These are phyloP conservation scores for Hawksworthiomyces lignivorus DNA, from an alignment of 2,329 filamentous ascomycete genomes.

Conservation along the genomic window DNA sequence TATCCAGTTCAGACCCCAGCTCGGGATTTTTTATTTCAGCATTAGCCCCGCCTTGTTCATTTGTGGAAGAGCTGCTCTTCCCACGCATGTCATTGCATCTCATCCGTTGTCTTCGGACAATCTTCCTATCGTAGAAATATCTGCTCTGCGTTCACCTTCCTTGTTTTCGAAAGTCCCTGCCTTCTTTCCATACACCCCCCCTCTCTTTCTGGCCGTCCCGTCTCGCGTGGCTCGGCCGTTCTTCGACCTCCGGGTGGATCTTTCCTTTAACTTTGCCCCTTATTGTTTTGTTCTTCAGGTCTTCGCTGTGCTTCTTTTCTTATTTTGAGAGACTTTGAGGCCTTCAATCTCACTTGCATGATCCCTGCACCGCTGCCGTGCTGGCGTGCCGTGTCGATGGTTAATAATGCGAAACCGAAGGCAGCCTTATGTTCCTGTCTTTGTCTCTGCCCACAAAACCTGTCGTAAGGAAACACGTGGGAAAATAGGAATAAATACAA, in stretches of 20 bases:
- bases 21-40: background rate
- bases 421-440: too few species aligned
- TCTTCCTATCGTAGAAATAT: background rate
- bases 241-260: constrained; percentile 7
- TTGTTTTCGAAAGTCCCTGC: background rate
- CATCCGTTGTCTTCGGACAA: constrained; percentile 1
- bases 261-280: background rate
- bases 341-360: too few species aligned
- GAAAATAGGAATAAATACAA: constrained; percentile 1
- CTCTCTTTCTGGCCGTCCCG: constrained; percentile 2
- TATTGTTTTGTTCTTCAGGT: background rate
- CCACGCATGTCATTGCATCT: background rate
- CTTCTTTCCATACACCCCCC: constrained; percentile 1
- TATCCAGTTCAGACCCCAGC: too few species aligned
- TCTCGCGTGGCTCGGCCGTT: constrained; percentile 11
- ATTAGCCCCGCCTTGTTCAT: background rate
- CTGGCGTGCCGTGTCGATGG: background rate
- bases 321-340: too few species aligned
- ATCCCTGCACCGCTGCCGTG: background rate
- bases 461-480: constrained; percentile 1
- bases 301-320: too few species aligned
- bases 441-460: too few species aligned
- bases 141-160: background rate
- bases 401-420: background rate
- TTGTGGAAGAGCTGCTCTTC: background rate